phyloP scores from a whole-genome alignment of 805 yeast species.

The Torulaspora microellipsoides region DNA sequence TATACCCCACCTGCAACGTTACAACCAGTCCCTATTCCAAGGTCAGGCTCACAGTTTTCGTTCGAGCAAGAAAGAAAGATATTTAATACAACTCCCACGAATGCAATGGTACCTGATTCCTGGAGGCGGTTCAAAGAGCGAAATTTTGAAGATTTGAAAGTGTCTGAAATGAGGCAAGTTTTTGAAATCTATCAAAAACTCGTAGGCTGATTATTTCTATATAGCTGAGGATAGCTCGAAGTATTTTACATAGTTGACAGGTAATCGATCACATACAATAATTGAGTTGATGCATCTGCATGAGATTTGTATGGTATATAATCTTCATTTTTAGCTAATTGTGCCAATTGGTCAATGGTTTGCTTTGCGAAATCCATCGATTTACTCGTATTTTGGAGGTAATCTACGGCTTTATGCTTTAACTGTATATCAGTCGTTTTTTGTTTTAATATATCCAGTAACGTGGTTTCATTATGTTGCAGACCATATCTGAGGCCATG shows the following conservation, averaged over 20 bases:
- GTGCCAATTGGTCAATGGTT: conserved; percentile 19
- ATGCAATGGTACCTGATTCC: conserved; percentile 12
- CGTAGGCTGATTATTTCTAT: conserved; percentile 5
- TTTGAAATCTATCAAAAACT: conserved; percentile 31
- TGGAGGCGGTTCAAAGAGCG: conserved; percentile 24
- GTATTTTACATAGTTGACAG: conserved; percentile 11
- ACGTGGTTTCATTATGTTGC: conserved; percentile 34
- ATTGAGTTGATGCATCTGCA: conserved; percentile 12
- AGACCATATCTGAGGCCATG: conserved; percentile 48
- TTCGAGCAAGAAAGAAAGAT: conserved; percentile 11
- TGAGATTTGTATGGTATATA: conserved; percentile 20
- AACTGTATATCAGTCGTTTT: conserved; percentile 47
- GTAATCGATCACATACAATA: conserved; percentile 12
- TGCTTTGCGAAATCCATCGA: conserved; percentile 26
- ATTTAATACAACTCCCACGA: conserved; percentile 3
- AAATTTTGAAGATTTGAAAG: conserved; percentile 30
- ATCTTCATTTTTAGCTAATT: conserved; percentile 16
- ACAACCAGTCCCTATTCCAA: conserved; percentile 16
- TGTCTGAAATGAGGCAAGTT: conserved; percentile 26
- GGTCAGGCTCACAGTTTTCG: conserved; percentile 18
- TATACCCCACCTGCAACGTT: conserved; percentile 28
- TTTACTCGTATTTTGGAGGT: conserved; percentile 38
- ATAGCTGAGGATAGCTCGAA: conserved; percentile 1
- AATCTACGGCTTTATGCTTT: conserved; percentile 48
- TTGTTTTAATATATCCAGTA: conserved; percentile 48